Base-by-base conservation (phyloP, 169 alveolate genomes). In the Babesia bovis region DNA sequence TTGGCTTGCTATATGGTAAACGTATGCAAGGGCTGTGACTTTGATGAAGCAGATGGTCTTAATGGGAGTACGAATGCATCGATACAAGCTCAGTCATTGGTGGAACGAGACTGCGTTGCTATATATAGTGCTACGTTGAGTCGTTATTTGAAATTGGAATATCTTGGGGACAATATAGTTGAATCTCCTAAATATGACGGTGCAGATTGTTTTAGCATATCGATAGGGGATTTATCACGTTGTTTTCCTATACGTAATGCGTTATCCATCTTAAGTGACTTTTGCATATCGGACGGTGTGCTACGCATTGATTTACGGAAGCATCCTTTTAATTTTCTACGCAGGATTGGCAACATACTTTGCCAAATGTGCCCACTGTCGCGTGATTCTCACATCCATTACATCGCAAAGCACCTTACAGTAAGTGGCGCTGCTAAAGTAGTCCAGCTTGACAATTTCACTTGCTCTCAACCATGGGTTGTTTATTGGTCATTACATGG, bases 381-480 rank as follows among this genome's bases (percentile, higher is more conserved):
- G 50, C 66, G 61, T 1, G 79, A 75, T 59, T 30, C 35, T 47
- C 85, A 75, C 77, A 0, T 75, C 17, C 44, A 25, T 38, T 75
- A 63, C 53, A 63, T 75, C 5, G 23, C 30, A 17, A 44, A 55
- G 58, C 79, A 75, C 63, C 58, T 75, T 23, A 61, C 85, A 0
- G n/a, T 40, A n/a, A n/a, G 56, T 26, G 73, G 72, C 0, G 42
- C 56, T 1, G 28, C 73, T 35, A 71, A 72, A 52, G 42, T 19
- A 33, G 36, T 71, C 15, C 58, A 53, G 12, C 81, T 81, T 23
- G 84, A 47, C 25, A 53, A 59, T 45, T 57, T 70, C 25, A 53
- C 35, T 69, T 61, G 70, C 32, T 70, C 88, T 19, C 61, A 66
- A 36, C 88, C 88, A 25, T 81, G 88, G 88, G 44, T 81, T 13